A percentile compares a stretch with the other conserved stretches of the same genome.
These are phyloP conservation scores for Phytophthora europaea DNA, from an alignment of 352 stramenopile species.

Conservation along the genomic window DNA sequence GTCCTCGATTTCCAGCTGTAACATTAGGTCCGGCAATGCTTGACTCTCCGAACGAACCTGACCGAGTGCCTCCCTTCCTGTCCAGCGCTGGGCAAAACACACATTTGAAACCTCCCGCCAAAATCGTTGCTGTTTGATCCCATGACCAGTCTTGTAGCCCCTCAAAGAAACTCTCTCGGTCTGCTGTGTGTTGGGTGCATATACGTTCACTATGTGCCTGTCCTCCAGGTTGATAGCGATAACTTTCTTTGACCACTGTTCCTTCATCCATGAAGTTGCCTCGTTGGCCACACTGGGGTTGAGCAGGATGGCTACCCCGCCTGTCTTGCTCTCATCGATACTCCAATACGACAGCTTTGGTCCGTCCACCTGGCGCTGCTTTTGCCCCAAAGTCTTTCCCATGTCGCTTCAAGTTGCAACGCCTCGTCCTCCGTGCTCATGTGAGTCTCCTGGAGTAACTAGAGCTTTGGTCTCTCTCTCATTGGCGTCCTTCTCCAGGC, in stretches of 20 bases:
- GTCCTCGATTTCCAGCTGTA: not conserved
- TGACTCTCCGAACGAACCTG: not conserved
- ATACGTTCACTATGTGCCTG: not conserved
- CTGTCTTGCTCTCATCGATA: not conserved
- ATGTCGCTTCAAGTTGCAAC: too few relatives aligned
- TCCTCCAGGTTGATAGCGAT: not conserved
- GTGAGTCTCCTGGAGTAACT: not conserved
- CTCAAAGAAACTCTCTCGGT: not conserved
- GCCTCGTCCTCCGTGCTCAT: not conserved
- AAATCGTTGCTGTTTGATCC: not conserved
- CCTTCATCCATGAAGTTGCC: too few relatives aligned
- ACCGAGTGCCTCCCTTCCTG: too few relatives aligned
- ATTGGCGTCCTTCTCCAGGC: not conserved
- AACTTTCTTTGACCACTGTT: not conserved
- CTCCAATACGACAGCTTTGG: not conserved
- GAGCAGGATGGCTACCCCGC: not conserved
- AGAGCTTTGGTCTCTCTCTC: not conserved
- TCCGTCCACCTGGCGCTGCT: too few relatives aligned
- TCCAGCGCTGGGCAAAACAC: not conserved
- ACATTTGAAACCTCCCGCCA: constrained; percentile 1
- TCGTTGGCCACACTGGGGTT: not conserved
- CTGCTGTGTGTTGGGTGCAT: not conserved
- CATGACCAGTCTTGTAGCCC: not conserved
- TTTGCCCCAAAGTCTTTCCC: not conserved
- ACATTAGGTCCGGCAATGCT: not conserved